Evolutionary conservation across 2,329 filamentous ascomycete genomes (phyloP).

Genomic region (Dothistroma septosporum): DNA sequence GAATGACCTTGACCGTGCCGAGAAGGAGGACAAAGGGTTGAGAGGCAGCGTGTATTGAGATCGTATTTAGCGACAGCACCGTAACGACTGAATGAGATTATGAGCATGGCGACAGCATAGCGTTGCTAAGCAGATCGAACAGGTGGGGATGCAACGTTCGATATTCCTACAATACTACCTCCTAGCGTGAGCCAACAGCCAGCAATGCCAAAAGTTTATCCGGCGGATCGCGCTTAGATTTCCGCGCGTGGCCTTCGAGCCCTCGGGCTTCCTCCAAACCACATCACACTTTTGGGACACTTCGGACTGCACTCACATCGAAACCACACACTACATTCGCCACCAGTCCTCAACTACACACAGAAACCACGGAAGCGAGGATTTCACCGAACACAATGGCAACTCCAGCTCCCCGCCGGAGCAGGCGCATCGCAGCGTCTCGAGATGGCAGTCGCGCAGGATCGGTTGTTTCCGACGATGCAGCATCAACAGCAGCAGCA

Average conservation of each 20-base stretch:
- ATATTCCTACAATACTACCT: neutral
- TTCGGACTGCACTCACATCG: neutral
- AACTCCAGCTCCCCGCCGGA: slow-evolving; percentile 1
- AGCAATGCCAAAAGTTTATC: neutral
- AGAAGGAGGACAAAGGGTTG: slow-evolving; percentile 30
- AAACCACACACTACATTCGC: neutral
- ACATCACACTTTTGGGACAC: neutral
- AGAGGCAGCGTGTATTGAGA: slow-evolving; percentile 32
- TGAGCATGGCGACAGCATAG: neutral
- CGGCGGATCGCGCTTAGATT: neutral
- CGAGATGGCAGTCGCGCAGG: slow-evolving; percentile 5
- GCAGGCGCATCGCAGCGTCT: slow-evolving; percentile 3
- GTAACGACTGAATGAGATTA: neutral
- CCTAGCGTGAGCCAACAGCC: no score
- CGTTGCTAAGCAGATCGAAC: neutral
- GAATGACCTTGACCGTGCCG: slow-evolving; percentile 24
- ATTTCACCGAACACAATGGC: neutral
- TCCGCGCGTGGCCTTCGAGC: neutral
- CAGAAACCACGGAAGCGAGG: neutral
- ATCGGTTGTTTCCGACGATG: slow-evolving; percentile 4
- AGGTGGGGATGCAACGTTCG: neutral
- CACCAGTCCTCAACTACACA: neutral
- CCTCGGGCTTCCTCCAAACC: no score
- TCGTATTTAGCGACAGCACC: neutral
- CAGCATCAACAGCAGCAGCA: neutral